Base-by-base conservation (phyloP, 192 early-diverging fungal species). In the Borealophlyctis nickersoniae region DNA sequence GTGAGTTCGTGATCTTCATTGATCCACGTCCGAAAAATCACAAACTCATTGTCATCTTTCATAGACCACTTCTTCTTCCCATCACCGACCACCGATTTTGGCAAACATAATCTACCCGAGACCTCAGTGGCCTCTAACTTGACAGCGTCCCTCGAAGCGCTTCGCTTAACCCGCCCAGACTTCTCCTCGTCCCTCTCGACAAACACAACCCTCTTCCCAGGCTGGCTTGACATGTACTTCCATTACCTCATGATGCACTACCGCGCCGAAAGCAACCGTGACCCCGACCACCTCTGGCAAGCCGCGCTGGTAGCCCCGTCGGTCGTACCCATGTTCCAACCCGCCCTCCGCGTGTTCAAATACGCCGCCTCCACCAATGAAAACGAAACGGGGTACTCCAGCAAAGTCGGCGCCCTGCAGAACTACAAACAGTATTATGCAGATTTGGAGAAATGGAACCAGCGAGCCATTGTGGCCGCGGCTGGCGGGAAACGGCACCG, bases 281-380 rank as follows among this genome's bases (percentile, higher is more conserved):
- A 14, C 59, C 32, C 27, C 24, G 9, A 1, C 59, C 23, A 36
- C 16, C 58, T 69, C 2, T 36, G 36, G 4, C 23, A 52, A 13
- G 49, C 75, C 33, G 49, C 73, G 16, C 69, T 76, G 14, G 71
- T 76, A 19, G 51, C 66, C n/a, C 69, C 75, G 5, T 62, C 57
- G 24, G 75, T 76, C 23, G 70, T 73, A 7, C 75, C 75, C 9
- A 63, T 62, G n/a, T 73, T 73, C 59, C 73, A 76, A 33, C 75
- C 75, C 2, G 53, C 57, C 19, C 30, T 70, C 2, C 54, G 75
- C 2, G 58, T 61, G 2, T 73, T 63, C 39, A 45, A 7, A n/a
- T 70, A 73, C 56, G 7, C 45, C 39, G 16, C 2, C 29, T 11
- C 19, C 24, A 63, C 11, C 9, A 2, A 2, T 28, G 5, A 63